Evolutionary conservation across 352 stramenopile genomes (phyloP).

Genomic region (Pythium insidiosum): DNA sequence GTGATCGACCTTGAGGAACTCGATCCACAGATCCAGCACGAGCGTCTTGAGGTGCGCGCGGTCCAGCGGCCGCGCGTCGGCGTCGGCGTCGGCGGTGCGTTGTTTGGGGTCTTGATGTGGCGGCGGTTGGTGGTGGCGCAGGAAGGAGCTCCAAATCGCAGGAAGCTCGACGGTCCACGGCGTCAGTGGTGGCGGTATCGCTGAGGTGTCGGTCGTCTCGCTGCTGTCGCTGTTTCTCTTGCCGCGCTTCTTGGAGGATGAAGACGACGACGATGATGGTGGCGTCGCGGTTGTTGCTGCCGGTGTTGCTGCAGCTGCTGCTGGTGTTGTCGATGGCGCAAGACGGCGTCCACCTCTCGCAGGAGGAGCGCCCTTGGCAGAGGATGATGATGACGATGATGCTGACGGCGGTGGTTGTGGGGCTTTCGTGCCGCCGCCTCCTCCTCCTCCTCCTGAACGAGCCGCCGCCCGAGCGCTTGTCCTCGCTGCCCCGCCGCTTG

Average conservation of each 20-base stretch:
- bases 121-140: constrained; percentile 8
- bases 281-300: not conserved
- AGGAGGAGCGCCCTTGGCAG: not conserved
- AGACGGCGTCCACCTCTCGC: too few relatives aligned
- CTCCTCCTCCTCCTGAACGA: too few relatives aligned
- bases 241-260: not conserved
- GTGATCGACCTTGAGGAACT: constrained; percentile 65
- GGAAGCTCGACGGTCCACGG: constrained; percentile 8
- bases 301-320: not conserved
- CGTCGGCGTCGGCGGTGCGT: constrained; percentile 1
- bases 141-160: constrained; percentile 15
- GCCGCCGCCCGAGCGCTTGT: too few relatives aligned
- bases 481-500: too few relatives aligned
- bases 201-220: not conserved
- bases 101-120: not conserved
- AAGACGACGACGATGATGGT: not conserved
- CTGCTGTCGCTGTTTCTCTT: not conserved
- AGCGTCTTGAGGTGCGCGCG: constrained; percentile 31
- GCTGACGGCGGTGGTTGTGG: not conserved
- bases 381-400: not conserved
- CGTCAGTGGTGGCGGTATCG: not conserved
- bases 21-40: constrained; percentile 62
- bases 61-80: constrained; percentile 9
- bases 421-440: too few relatives aligned
- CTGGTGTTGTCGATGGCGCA: not conserved